These are phyloP conservation scores for Fusarium sp. DNA, from an alignment of 2,329 filamentous ascomycete genomes.

Conservation along the genomic window DNA sequence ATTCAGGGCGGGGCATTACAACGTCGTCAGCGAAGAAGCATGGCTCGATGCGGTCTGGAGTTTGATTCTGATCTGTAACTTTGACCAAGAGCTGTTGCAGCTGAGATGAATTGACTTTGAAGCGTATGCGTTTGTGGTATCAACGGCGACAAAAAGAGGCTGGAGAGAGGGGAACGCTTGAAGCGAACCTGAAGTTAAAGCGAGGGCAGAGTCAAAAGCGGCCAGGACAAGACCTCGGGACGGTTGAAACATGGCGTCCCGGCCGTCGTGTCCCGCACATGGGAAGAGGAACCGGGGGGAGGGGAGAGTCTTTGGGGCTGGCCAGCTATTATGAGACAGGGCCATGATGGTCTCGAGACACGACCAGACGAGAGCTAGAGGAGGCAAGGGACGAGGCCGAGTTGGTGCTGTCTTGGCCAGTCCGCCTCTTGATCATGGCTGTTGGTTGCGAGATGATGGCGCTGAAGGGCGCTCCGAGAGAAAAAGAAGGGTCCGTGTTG, in stretches of 20 bases:
- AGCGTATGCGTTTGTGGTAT: neutral
- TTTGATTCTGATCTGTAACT: neutral
- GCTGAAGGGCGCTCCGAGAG: neutral
- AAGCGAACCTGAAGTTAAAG: constrained; percentile 29
- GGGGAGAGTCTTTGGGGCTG: neutral
- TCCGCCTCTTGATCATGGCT: neutral
- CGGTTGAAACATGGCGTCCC: constrained; percentile 29
- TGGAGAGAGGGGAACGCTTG: constrained; percentile 12
- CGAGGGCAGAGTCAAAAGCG: constrained; percentile 19
- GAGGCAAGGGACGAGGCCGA: constrained; percentile 23
- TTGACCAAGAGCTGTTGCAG: neutral
- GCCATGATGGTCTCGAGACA: neutral
- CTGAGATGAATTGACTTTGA: constrained; percentile 7
- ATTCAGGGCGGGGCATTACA: constrained; percentile 29
- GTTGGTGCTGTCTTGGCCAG: neutral
- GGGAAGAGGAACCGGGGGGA: neutral
- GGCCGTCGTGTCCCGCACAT: neutral
- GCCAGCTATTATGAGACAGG: neutral
- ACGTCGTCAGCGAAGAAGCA: constrained; percentile 4
- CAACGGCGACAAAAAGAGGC: constrained; percentile 1
- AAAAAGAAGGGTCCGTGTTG: constrained; percentile 12
- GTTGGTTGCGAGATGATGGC: neutral
- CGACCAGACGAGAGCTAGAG: neutral
- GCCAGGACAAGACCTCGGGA: constrained; percentile 11
- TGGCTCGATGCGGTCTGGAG: neutral